A percentile compares a stretch with the other conserved stretches of the same genome.
Conservation (phyloP, 768 basidiomycete genomes). For the Tubosaeta sp. region DNA sequence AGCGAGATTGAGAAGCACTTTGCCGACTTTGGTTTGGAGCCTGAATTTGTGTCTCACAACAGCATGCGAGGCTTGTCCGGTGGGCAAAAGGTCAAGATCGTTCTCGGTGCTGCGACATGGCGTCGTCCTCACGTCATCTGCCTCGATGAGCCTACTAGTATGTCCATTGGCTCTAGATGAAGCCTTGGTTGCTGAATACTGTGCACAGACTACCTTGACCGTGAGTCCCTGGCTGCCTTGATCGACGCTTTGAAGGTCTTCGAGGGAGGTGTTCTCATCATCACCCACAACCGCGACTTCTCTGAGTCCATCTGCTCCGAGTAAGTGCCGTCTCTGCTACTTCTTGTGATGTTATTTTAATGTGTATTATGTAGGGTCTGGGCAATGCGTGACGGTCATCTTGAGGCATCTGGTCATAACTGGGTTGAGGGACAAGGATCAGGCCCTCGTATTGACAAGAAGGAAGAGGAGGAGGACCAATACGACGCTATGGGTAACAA, state of each 20-base stretch:
- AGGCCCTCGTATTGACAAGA: conserved; percentile 92
- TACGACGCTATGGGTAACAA: conserved; percentile 99
- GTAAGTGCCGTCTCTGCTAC: conserved; percentile 22
- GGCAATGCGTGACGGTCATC: conserved; percentile 97
- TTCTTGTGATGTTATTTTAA: not conserved
- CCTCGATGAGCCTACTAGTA: conserved; percentile 94
- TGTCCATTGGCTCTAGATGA: conserved; percentile 21
- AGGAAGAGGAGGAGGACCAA: conserved; percentile 81
- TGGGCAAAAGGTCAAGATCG: conserved; percentile 99
- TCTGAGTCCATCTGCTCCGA: conserved; percentile 97
- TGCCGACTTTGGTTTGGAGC: conserved; percentile 97
- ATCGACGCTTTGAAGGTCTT: conserved; percentile 98
- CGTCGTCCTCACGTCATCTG: conserved; percentile 97
- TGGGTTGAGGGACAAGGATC: conserved; percentile 99
- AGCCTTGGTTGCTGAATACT: not conserved
- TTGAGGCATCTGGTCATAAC: conserved; percentile 98
- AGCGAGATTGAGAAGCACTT: conserved; percentile 99
- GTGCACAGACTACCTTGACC: conserved; percentile 91
- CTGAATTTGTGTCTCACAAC: conserved; percentile 99
- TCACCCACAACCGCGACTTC: conserved; percentile 98
- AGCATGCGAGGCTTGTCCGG: conserved; percentile 98
- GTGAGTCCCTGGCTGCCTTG: conserved; percentile 97
- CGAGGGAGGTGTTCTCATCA: conserved; percentile 97
- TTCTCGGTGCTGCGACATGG: conserved; percentile 98
- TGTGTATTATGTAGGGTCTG: conserved; percentile 55